Evolutionary conservation across 2,329 filamentous ascomycete species (phyloP).

Genomic region (Fusarium albidum): DNA sequence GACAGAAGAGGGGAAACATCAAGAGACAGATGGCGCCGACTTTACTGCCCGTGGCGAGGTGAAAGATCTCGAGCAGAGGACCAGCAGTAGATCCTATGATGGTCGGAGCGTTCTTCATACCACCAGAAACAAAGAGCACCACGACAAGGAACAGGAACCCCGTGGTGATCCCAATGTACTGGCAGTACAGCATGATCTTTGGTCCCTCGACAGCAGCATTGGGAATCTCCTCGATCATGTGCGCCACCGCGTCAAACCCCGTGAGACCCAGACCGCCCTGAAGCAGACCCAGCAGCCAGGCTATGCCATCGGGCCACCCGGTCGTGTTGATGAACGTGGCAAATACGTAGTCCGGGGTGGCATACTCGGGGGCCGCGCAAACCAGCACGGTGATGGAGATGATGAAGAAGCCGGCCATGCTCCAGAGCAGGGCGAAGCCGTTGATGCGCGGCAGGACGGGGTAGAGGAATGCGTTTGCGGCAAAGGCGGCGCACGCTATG

Average conservation of each 20-base stretch:
- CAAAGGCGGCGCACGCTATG: conserved; percentile 40
- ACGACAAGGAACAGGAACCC: conserved; percentile 70
- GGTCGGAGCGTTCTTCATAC: conserved; percentile 54
- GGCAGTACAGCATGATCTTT: conserved; percentile 60
- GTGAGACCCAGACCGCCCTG: conserved; percentile 46
- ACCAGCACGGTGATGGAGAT: conserved; percentile 74
- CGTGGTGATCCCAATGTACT: conserved; percentile 68
- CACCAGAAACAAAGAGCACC: conserved; percentile 69
- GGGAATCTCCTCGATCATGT: conserved; percentile 48
- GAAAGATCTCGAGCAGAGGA: conserved; percentile 69
- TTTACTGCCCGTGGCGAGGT: conserved; percentile 67
- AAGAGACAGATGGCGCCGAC: conserved; percentile 70
- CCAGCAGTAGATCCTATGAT: conserved; percentile 64
- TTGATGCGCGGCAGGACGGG: conserved; percentile 57
- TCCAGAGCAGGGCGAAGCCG: conserved; percentile 75
- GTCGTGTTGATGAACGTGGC: conserved; percentile 44
- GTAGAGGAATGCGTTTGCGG: conserved; percentile 43
- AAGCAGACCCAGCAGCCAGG: conserved; percentile 45
- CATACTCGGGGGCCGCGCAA: conserved; percentile 69
- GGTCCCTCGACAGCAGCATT: conserved; percentile 42
- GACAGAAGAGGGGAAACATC: conserved; percentile 72
- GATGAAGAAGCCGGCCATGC: conserved; percentile 70
- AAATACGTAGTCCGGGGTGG: conserved; percentile 43
- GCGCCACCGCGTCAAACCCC: conserved; percentile 46
- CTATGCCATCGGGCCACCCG: conserved; percentile 45